Percentiles rank a stretch among this genome's conserved stretches.
Evolutionary conservation across 345 rosid species (phyloP).

Genomic region (Hibiscus trionum): DNA sequence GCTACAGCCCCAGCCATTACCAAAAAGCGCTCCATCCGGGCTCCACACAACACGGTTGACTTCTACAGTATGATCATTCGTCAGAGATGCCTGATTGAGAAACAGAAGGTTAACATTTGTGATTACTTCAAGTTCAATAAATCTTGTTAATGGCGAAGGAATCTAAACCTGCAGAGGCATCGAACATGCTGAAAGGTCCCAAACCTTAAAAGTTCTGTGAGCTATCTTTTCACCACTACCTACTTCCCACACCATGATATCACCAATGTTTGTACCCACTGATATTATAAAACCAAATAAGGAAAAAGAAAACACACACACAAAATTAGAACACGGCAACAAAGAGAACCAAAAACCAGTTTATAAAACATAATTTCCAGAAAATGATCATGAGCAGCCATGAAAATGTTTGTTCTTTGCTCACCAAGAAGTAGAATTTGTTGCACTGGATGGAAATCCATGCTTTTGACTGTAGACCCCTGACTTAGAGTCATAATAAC

Average conservation of each 20-base stretch:
- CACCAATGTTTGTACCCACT: conserved; percentile 84
- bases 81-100: conserved; percentile 39
- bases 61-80: conserved; percentile 46
- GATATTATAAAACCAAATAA: conserved; percentile 18
- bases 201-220: conserved; percentile 51
- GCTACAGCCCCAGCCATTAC: conserved; percentile 25
- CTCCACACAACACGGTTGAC: conserved; percentile 88
- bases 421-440: conserved; percentile 76
- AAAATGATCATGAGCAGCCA: conserved; percentile 3
- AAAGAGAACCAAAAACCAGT: conserved; percentile 8
- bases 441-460: conserved; percentile 82
- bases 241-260: conserved; percentile 65
- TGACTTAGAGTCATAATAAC: conserved; percentile 51
- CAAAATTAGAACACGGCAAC: not conserved
- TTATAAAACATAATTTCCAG: not conserved
- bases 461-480: conserved; percentile 71
- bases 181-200: conserved; percentile 52
- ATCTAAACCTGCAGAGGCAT: conserved; percentile 53
- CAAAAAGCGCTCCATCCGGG: conserved; percentile 76
- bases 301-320: not conserved
- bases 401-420: conserved; percentile 10
- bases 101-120: conserved; percentile 3
- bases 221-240: conserved; percentile 59
- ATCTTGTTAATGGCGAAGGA: conserved; percentile 7
- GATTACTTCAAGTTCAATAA: conserved; percentile 6